A percentile compares a stretch with the other conserved stretches of the same genome.
Evolutionary conservation across 768 basidiomycete species (phyloP).

Genomic region (Phylloporus rhodoxanthus): DNA sequence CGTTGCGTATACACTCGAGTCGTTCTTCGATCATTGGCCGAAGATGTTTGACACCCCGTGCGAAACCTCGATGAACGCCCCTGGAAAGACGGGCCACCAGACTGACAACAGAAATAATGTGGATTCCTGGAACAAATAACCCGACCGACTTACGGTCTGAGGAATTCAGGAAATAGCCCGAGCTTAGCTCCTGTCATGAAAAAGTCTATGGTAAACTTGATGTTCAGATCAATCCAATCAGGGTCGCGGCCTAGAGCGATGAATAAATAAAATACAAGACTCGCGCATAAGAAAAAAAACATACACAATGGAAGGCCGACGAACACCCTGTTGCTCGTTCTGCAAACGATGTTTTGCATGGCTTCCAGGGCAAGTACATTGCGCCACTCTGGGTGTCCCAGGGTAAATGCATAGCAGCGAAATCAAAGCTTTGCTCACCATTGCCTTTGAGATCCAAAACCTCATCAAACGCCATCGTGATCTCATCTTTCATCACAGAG

Average conservation of each 20-base stretch:
- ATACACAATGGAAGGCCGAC: constrained; percentile 45
- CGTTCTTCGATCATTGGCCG: constrained; percentile 22
- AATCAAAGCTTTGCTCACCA: no score
- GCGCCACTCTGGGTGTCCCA: no score
- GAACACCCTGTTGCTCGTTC: constrained; percentile 41
- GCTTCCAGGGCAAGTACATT: no score
- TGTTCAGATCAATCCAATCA: constrained; percentile 29
- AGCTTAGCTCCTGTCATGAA: constrained; percentile 16
- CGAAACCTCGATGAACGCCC: neutral
- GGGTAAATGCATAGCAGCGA: no score
- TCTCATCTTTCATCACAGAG: constrained; percentile 38
- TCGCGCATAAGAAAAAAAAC: no score
- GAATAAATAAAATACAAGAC: no score
- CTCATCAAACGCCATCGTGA: constrained; percentile 35
- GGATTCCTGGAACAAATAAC: neutral
- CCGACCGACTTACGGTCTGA: constrained; percentile 27
- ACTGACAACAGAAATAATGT: neutral
- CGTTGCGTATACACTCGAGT: neutral
- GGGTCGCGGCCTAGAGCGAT: constrained; percentile 39
- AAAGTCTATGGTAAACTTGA: constrained; percentile 27
- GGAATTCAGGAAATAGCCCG: constrained; percentile 27
- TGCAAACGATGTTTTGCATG: constrained; percentile 37
- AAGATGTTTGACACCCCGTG: constrained; percentile 13
- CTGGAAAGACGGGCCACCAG: neutral
- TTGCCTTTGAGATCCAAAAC: constrained; percentile 22